Conservation (phyloP, 139 green algal genomes). For the Coelastrella sp. region DNA sequence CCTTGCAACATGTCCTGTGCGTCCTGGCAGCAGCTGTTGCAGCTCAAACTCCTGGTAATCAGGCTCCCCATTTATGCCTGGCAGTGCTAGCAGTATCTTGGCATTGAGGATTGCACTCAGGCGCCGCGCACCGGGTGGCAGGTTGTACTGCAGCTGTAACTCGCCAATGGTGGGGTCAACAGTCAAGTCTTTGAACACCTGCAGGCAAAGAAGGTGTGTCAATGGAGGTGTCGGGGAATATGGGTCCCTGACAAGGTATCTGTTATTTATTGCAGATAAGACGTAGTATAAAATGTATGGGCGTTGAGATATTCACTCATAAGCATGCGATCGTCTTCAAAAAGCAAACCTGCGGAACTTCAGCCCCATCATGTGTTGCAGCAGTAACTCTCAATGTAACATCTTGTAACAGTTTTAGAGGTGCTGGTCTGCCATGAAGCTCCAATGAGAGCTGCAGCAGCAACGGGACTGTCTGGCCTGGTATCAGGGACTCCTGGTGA, state of each 20-base stretch:
- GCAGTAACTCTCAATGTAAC: not conserved
- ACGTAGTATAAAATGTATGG: not conserved
- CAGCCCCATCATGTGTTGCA: not conserved
- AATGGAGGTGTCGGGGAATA: not conserved
- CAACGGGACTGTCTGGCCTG: conserved; percentile 6
- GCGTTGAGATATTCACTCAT: not conserved
- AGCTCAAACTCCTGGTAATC: conserved; percentile 27
- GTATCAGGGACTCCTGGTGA: conserved; percentile 17
- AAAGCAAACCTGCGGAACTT: not conserved
- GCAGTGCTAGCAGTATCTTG: conserved; percentile 14
- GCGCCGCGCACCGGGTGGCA: not conserved
- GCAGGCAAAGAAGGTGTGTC: not conserved
- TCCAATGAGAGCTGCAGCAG: conserved; percentile 31
- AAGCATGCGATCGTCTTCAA: not conserved
- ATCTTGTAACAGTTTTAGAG: conserved; percentile 7
- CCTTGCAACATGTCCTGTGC: not conserved
- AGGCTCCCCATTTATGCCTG: conserved; percentile 24
- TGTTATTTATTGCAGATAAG: not conserved
- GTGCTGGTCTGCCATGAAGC: conserved; percentile 3
- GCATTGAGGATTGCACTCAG: not conserved
- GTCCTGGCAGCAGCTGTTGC: not conserved
- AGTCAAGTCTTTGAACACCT: conserved; percentile 28
- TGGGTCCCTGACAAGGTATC: not conserved
- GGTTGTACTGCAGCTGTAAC: not conserved
- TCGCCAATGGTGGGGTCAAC: not conserved